Conservation (phyloP, 306 rosid species). For the Vachellia collinsii region DNA sequence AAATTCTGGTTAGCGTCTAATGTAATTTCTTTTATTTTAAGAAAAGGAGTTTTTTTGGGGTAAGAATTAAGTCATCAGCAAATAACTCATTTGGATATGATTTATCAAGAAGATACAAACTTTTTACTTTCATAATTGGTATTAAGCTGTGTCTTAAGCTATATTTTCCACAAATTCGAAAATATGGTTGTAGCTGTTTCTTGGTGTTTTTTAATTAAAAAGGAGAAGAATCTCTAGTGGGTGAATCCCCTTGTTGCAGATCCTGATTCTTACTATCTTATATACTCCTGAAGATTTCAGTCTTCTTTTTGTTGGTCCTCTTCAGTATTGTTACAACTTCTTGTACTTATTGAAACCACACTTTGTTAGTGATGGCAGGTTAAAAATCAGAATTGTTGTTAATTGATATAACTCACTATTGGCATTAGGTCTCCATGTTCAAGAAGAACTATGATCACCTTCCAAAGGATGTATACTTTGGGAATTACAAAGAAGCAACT, state of each 20-base stretch:
- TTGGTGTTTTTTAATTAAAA: not conserved
- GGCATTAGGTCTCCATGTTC: slow-evolving; percentile 89
- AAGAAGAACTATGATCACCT: slow-evolving; percentile 96
- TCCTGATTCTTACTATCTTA: slow-evolving; percentile 19
- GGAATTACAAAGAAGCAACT: slow-evolving; percentile 85
- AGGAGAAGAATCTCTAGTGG: slow-evolving; percentile 9
- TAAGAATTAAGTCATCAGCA: slow-evolving; percentile 19
- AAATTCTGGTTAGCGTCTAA: not conserved
- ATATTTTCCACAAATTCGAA: slow-evolving; percentile 9
- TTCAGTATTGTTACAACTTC: slow-evolving; percentile 16
- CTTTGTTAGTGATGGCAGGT: not conserved
- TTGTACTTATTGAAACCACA: slow-evolving; percentile 9
- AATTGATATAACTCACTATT: slow-evolving; percentile 19
- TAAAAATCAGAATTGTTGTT: slow-evolving; percentile 12
- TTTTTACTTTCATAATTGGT: slow-evolving; percentile 10
- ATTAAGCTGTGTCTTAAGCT: slow-evolving; percentile 11
- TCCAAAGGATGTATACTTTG: slow-evolving; percentile 90
- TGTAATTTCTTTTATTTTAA: not conserved
- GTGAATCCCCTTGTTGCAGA: slow-evolving; percentile 15
- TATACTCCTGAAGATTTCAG: not conserved
- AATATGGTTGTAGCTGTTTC: slow-evolving; percentile 16
- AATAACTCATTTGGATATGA: slow-evolving; percentile 13
- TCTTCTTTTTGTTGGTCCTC: not conserved
- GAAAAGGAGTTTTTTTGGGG: not conserved
- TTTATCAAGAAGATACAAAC: not conserved